Percentiles rank a stretch among this genome's conserved stretches.
Evolutionary conservation across 2,329 filamentous ascomycete species (phyloP).

Genomic region (Penicillium sp.): DNA sequence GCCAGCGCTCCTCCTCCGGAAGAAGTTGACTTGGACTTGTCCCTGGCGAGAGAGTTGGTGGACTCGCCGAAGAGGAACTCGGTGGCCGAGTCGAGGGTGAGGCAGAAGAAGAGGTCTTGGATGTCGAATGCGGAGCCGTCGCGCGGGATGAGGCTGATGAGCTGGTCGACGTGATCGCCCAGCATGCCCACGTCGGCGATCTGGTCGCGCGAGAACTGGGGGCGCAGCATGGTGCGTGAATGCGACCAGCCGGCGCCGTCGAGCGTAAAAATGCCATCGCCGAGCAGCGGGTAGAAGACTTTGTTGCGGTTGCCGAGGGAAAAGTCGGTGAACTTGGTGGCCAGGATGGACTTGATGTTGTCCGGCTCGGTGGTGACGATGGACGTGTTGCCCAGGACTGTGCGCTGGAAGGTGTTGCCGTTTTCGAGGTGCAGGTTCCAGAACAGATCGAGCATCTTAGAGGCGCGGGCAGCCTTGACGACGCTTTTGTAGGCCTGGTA

Average conservation of each 20-base stretch:
- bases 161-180: constrained; percentile 56
- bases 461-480: neutral
- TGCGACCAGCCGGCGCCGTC: constrained; percentile 68
- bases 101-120: constrained; percentile 59
- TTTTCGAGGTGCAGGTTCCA: neutral
- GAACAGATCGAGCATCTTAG: neutral
- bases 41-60: constrained; percentile 35
- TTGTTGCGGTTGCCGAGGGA: constrained; percentile 27
- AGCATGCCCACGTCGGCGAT: constrained; percentile 55
- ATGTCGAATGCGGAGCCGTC: constrained; percentile 58
- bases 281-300: constrained; percentile 8
- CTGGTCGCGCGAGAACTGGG: constrained; percentile 37
- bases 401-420: constrained; percentile 9
- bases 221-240: constrained; percentile 8
- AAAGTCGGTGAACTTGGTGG: constrained; percentile 13
- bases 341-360: constrained; percentile 13
- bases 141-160: constrained; percentile 61
- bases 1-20: constrained; percentile 3
- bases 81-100: constrained; percentile 64
- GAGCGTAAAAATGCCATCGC: constrained; percentile 56
- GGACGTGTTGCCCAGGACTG: neutral
- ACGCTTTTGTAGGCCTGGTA: neutral
- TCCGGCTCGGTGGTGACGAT: constrained; percentile 15
- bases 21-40: neutral
- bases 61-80: constrained; percentile 64